Evolutionary conservation across 2,329 filamentous ascomycete genomes (phyloP), one percentile per base, ranked within the genome.

Genomic region (Thielaviopsis musarum): DNA sequence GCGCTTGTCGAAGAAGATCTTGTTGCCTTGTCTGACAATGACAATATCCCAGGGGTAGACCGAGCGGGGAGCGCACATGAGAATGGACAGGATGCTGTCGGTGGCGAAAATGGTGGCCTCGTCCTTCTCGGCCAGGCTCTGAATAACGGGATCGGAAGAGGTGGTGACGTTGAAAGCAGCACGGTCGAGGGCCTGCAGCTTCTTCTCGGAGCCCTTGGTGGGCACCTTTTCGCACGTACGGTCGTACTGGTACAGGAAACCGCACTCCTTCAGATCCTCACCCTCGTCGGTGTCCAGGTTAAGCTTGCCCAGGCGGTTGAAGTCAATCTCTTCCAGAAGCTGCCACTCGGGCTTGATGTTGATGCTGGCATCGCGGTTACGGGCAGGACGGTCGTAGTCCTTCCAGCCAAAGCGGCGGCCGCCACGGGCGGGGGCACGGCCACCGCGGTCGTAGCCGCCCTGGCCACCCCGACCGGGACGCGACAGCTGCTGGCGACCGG

Each of bases 11-110:
- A 98, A 84, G 83, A 90, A 98, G 73, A 98, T 84, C 82, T 96
- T 96, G 82, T 91, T 88, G 72, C 87, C 89, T 72, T 94, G 89
- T 72, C 88, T 85, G 64, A 89, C 78, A 69, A 98, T 94, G 70
- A 98, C 86, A 67, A 98, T 85, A 73, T 98, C 93, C 93, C 93
- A 98, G 52, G 91, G 91, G 78, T 97, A 97, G 64, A 98, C 88
- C 61, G 89, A 95, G 68, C 94, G 88, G 62, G 93, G 88, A 57
- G 93, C 84, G 75, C 93, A 98, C 93, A 98, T 98, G 67, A 98
- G 85, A 90, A 96, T 97, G 65, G 91, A 97, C 62, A 98, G 82
- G 67, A 98, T 91, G 74, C 86, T 95, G 73, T 96, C 91, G 52
- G 93, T 96, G 64, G 93, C 90, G 70, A 97, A 98, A 69, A 98